These are phyloP conservation scores for Arthromyces matolae DNA, from an alignment of 768 basidiomycete genomes.

Conservation along the genomic window DNA sequence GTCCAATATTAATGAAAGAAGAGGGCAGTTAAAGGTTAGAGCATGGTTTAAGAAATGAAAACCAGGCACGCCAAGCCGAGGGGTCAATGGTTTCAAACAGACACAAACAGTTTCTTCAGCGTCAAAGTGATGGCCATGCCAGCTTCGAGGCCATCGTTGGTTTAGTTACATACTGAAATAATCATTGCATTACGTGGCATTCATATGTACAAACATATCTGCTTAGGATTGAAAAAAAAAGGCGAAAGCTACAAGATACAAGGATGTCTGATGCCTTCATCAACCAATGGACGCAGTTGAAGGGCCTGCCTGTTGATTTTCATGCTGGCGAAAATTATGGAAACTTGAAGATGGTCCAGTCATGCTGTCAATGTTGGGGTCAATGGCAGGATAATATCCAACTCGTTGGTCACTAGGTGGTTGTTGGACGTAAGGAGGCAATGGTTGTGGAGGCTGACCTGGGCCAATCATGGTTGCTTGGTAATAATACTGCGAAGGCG, in stretches of 20 bases:
- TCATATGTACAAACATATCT: slow-evolving; percentile 9
- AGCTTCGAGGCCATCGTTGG: neutral
- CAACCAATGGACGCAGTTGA: slow-evolving; percentile 1
- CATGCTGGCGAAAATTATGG: no score
- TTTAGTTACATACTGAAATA: neutral
- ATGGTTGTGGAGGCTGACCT: slow-evolving; percentile 19
- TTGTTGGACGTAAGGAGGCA: slow-evolving; percentile 17
- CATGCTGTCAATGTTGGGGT: slow-evolving; percentile 31
- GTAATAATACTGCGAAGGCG: slow-evolving; percentile 16
- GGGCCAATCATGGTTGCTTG: slow-evolving; percentile 20
- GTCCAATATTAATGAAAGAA: slow-evolving; percentile 1
- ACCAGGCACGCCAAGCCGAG: no score
- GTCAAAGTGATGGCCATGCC: no score
- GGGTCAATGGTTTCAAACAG: neutral
- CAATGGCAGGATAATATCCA: slow-evolving; percentile 37
- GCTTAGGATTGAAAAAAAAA: neutral
- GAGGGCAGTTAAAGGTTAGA: slow-evolving; percentile 1
- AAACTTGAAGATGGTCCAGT: no score
- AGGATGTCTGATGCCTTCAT: no score
- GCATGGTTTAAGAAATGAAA: neutral
- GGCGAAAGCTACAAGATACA: slow-evolving; percentile 13
- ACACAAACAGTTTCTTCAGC: neutral
- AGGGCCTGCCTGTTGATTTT: neutral
- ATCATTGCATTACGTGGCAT: neutral
- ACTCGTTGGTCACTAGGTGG: slow-evolving; percentile 12